Evolutionary conservation across 139 green algal species (phyloP).

Genomic region (Coccomyxa sp.): DNA sequence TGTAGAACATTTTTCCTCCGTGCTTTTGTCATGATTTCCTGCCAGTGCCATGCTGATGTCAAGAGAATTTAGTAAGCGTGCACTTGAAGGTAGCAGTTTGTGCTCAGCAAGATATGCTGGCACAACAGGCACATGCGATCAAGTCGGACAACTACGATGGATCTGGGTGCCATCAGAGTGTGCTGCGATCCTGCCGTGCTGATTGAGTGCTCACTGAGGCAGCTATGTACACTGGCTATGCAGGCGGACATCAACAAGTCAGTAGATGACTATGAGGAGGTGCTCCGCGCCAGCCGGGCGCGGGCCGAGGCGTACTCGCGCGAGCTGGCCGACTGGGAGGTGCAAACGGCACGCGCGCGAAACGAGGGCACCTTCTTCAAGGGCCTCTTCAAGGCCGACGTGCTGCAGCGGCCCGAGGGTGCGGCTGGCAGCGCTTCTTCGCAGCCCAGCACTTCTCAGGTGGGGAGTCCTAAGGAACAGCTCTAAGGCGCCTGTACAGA

Average conservation of each 20-base stretch:
- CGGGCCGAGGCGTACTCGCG: slow-evolving; percentile 21
- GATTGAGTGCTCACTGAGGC: neutral
- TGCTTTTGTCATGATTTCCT: neutral
- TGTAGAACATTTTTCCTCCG: too few relatives aligned
- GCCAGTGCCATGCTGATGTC: too few relatives aligned
- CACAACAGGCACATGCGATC: neutral
- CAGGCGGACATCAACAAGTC: slow-evolving; percentile 44
- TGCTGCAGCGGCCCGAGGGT: neutral
- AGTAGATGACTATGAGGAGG: slow-evolving; percentile 44
- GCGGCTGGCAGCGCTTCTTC: too few relatives aligned
- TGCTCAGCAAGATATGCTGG: neutral
- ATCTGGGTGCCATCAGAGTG: neutral
- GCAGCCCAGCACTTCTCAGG: neutral
- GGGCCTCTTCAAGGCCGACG: slow-evolving; percentile 21
- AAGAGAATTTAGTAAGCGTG: neutral
- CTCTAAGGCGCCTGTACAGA: neutral
- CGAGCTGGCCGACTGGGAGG: slow-evolving; percentile 39
- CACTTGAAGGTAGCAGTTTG: neutral
- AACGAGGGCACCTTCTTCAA: slow-evolving; percentile 51
- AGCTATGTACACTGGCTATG: neutral
- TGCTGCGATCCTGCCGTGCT: neutral
- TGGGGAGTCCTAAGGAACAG: neutral
- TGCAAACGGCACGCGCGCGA: slow-evolving; percentile 23
- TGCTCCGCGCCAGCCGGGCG: slow-evolving; percentile 29
- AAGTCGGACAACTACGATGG: neutral